Percentiles rank a stretch among this genome's conserved stretches.
phyloP scores from a whole-genome alignment of 331 rosid species.

The Stylosanthes scabra region DNA sequence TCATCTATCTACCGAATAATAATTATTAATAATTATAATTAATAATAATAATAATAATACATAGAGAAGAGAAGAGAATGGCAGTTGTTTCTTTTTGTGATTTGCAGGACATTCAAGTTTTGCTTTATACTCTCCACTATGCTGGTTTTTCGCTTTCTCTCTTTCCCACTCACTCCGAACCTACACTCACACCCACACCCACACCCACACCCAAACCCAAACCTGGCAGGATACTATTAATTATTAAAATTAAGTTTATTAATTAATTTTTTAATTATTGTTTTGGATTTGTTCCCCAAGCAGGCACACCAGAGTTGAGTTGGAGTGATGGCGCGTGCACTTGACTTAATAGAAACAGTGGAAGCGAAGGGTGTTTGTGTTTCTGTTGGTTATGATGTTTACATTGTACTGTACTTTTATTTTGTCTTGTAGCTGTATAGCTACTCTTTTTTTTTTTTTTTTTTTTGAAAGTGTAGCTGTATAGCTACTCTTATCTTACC shows the following conservation, averaged over 20 bases:
- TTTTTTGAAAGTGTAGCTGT: no score
- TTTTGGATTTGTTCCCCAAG: neutral
- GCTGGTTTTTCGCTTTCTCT: constrained; percentile 25
- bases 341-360: neutral
- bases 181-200: constrained; percentile 15
- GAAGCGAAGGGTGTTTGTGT: neutral
- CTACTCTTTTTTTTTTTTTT: no score
- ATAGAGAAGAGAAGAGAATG: constrained; percentile 10
- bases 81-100: constrained; percentile 14
- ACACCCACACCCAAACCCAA: constrained; percentile 17
- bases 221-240: constrained; percentile 10
- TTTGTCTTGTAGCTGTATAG: neutral
- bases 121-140: constrained; percentile 42
- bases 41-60: neutral
- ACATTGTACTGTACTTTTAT: neutral
- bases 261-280: neutral
- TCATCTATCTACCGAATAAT: constrained; percentile 16
- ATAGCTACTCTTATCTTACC: no score
- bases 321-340: constrained; percentile 25
- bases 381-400: neutral
- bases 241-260: constrained; percentile 1
- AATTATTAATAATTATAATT: no score
- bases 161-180: constrained; percentile 44
- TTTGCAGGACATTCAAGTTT: neutral
- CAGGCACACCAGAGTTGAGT: no score